Percentiles rank a stretch among this genome's conserved stretches.
These are phyloP conservation scores for Mucor velutinosus DNA, from an alignment of 371 early-diverging fungal genomes.

Conservation along the genomic window DNA sequence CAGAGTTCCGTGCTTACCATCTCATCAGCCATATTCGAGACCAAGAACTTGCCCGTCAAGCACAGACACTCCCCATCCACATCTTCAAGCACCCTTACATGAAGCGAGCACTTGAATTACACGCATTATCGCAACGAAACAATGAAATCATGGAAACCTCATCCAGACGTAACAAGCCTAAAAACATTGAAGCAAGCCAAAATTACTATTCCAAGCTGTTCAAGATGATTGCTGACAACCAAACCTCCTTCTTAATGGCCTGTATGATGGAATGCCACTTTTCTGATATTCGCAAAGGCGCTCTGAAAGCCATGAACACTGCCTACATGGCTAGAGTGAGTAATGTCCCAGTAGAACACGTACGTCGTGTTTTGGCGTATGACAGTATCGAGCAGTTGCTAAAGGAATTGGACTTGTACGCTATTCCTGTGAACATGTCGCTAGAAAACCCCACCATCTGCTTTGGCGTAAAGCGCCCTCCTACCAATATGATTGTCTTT, in stretches of 20 bases:
- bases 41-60: constrained; percentile 65
- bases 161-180: constrained; percentile 46
- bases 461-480: constrained; percentile 36
- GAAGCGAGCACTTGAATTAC: constrained; percentile 69
- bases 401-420: constrained; percentile 35
- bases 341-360: constrained; percentile 37
- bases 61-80: constrained; percentile 56
- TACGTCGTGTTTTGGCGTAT: constrained; percentile 34
- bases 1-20: constrained; percentile 89
- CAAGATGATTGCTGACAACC: constrained; percentile 55
- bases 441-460: constrained; percentile 21
- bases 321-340: constrained; percentile 54
- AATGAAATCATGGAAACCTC: constrained; percentile 53
- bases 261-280: constrained; percentile 79
- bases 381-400: constrained; percentile 36
- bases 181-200: constrained; percentile 61
- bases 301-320: constrained; percentile 74
- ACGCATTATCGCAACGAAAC: constrained; percentile 60
- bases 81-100: constrained; percentile 64
- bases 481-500: constrained; percentile 27
- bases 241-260: constrained; percentile 73
- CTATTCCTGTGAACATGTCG: constrained; percentile 29
- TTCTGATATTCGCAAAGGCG: constrained; percentile 71
- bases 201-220: constrained; percentile 72
- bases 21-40: constrained; percentile 75